Percentiles rank a stretch among this genome's conserved stretches.
Conservation (phyloP, 208 protist genomes). For the Trypanosoma conorhini region DNA sequence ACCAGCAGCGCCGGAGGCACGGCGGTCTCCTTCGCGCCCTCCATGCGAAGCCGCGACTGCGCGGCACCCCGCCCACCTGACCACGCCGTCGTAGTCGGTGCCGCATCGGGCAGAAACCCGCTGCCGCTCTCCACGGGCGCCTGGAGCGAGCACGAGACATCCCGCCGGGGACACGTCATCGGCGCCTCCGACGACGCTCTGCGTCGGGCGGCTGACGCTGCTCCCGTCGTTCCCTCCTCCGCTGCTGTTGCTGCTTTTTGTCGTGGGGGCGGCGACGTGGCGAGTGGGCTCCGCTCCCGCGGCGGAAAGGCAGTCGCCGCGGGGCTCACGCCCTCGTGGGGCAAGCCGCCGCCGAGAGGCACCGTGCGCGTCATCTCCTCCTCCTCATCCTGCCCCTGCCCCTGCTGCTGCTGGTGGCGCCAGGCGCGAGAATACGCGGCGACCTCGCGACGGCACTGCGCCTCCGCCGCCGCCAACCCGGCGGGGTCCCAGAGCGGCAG, state of each 20-base stretch:
- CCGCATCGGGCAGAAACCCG: background rate
- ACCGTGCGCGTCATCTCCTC: background rate
- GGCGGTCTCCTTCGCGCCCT: background rate
- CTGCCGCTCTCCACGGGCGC: background rate
- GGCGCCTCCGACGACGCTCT: background rate
- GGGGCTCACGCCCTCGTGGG: background rate
- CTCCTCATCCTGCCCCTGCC: background rate
- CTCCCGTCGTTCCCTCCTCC: background rate
- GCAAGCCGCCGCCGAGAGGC: background rate
- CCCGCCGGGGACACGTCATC: background rate
- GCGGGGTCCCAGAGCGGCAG: slow-evolving; percentile 13
- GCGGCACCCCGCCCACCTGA: background rate
- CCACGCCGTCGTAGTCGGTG: background rate
- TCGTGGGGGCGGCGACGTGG: too few relatives aligned
- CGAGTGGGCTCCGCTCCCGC: background rate
- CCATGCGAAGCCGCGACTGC: background rate
- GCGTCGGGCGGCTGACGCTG: too few relatives aligned
- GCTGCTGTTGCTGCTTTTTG: too few relatives aligned
- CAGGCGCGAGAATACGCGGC: slow-evolving; percentile 5
- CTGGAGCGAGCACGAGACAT: background rate
- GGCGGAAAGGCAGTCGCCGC: background rate
- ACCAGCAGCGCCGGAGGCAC: slow-evolving; percentile 12
- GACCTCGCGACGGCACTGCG: slow-evolving; percentile 7
- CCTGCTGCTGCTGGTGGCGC: slow-evolving; percentile 3
- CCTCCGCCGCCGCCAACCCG: slow-evolving; percentile 6